Base-by-base conservation (phyloP, 176 grass and related monocot genomes). In the Otatea glauca region DNA sequence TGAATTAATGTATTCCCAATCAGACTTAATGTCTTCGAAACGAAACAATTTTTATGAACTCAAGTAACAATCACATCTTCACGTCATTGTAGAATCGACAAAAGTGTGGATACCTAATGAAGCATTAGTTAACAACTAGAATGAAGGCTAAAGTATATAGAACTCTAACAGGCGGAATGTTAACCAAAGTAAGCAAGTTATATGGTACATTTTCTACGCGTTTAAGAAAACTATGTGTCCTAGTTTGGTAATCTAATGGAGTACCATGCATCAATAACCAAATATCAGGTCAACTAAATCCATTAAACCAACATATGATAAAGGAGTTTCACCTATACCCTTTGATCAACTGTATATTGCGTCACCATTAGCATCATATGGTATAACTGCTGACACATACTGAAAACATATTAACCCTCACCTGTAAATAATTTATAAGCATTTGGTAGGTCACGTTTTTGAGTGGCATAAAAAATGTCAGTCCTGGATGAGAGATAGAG, bases 391-490 rank as follows among this genome's bases (percentile, higher is more conserved):
- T 79, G 10, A 55, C 12, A 79, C 72, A 74, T 25, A 56, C 64
- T 43, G 16, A 45, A 18, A 82, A 37, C 10, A 8, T 2, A 18
- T 47, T 49, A 35, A 25, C 45, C 8, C 83, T 80, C 55, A 91
- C 96, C 93, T 81, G 89, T 92, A 80, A 98, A 98, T 66, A 98
- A 85, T 85, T 87, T 93, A 54, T 93, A 89, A 27, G 91, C 86
- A 89, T 73, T 91, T 78, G 96, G 96, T 24, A 95, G 70, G 50
- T 95, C 93, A 50, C 91, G 91, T 81, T 93, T 98, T 90, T 98
- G 96, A 14, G 93, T 98, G 69, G 91, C 93, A 87, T 98, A 98
- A 78, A 89, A 93, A 18, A 98, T 76, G 38, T 98, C 93, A 64
- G 88, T 90, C 88, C 88, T 90, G 12, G 96, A 92, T 60, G 93